Base-by-base conservation (phyloP, 257 asterid genomes). In the Solanum dulcamara region DNA sequence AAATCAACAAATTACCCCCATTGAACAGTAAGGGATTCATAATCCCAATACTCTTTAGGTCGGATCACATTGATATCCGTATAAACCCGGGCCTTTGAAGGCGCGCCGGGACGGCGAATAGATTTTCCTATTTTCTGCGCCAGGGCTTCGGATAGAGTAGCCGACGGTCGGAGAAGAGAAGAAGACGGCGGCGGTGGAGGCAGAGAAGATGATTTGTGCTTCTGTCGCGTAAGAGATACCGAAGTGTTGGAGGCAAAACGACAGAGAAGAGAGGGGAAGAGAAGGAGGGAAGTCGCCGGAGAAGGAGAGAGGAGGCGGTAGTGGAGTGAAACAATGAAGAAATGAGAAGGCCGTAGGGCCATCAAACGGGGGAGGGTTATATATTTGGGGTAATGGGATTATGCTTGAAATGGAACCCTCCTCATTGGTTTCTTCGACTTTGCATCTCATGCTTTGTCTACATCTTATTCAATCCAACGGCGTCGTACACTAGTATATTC, bases 21-120 rank as follows among this genome's bases (percentile, higher is more conserved):
- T 89, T 94, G 99, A 87, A 96, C 97, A 84, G 94, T 85, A 28
- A 96, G 94, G 48, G 97, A 89, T 91, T 96, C 98, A 85, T 96
- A 96, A 87, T 96, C 99, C 98, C 97, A 96, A 80, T 96, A 96
- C 88, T 94, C 99, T 90, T 91, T 92, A 20, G 99, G 98, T 53
- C 98, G 96, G 87, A 91, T 89, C 82, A 94, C 96, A 90, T 96
- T 96, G 81, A 94, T 86, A 86, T 96, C 98, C 4, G 94, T 40
- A 85, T 96, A 96, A 35, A 94, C 97, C 87, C 93, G 94, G 84
- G 99, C 97, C 92, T 91, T 92, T 55, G 98, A 95, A 18, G 94
- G 90, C 50, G 94, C 97, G 17, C 98, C 98, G 35, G 98, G 92
- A 20, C 97, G 93, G 89, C 98, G 92, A 85, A 93, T 84, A n/a